Evolutionary conservation across 2,329 filamentous ascomycete species (phyloP), one percentile per base, ranked within the genome.

Genomic region (Elsinoe necatrix): DNA sequence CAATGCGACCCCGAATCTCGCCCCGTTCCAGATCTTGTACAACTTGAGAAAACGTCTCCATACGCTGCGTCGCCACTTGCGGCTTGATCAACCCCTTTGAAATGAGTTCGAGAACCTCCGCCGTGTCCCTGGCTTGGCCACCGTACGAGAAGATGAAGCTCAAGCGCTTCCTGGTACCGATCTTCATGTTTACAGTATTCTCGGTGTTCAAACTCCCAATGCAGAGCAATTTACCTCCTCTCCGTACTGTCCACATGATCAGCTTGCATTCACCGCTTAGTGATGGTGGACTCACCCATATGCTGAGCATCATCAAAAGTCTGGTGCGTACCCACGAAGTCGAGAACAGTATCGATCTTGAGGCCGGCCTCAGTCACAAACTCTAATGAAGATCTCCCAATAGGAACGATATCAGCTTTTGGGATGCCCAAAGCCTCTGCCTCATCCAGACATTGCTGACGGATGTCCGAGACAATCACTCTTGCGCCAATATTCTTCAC

Each of bases 401-500:
- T 27, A 12, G 47, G 47, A 0, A 71, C 65, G 5, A 72, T 65
- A 42, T 73, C 66, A 1, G 54, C 51, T 20, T 37, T 27, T 3
- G 66, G 65, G 14, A 73, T 59, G 1, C 70, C 71, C 11, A 71
- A 58, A 4, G 62, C 61, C 7, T 61, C 56, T 3, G 70, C 70
- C 4, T 64, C 67, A 18, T 72, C 61, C 0, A 69, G 41, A 11
- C 60, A 50, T 23, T 68, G 67, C 18, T 69, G 63, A 3, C 67
- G 62, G 5, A 70, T 57, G 55, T 73, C 71, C 1, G 65, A 67
- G 6, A 72, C 64, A 27, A 72, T 63, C 21, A 69, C 61, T 54
- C 77, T 71, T 51, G 76, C 79, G 50, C 78, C 72, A 35, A 79
- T 72, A 60, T 78, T 68, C 57, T 74, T 74, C 34, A 79, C 63